Percentiles rank a stretch among this genome's conserved stretches.
phyloP scores from a whole-genome alignment of 2,329 filamentous ascomycete species.

The Huntiella moniliformis region DNA sequence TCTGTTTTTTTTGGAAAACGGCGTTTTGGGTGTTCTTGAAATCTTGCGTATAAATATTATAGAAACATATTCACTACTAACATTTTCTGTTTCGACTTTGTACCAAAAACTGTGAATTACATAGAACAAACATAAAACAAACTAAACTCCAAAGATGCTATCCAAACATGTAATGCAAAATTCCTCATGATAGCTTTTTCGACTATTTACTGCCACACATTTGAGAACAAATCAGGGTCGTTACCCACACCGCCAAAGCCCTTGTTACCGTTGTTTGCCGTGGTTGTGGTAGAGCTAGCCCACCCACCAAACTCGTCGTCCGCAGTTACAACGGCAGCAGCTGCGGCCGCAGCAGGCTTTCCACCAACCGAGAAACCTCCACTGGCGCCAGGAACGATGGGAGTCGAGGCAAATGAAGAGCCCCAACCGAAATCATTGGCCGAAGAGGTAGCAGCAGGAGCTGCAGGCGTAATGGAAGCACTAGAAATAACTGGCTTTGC shows the following conservation, averaged over 20 bases:
- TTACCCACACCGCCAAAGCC: conserved; percentile 33
- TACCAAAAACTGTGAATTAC: neutral
- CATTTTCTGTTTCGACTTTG: no score
- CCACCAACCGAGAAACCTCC: conserved; percentile 26
- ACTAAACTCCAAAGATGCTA: conserved; percentile 1
- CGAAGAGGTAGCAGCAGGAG: conserved; percentile 21
- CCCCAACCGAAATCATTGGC: conserved; percentile 43
- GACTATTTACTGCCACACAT: conserved; percentile 62
- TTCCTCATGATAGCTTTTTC: neutral
- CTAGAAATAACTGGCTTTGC: conserved; percentile 28
- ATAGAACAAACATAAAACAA: neutral
- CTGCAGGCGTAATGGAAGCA: conserved; percentile 31
- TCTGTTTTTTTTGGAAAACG: neutral
- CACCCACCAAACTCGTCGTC: conserved; percentile 96
- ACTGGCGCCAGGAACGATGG: conserved; percentile 41
- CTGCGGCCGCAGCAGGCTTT: conserved; percentile 32
- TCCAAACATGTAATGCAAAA: neutral
- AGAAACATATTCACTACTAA: neutral
- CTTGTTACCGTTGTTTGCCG: conserved; percentile 22
- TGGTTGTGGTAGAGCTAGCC: conserved; percentile 47
- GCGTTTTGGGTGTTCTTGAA: neutral
- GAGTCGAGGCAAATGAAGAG: conserved; percentile 33
- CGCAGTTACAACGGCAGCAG: conserved; percentile 46
- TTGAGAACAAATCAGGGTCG: conserved; percentile 73
- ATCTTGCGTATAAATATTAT: neutral